These are phyloP conservation scores for Pulveroboletus sp. DNA, from an alignment of 768 basidiomycete species.

Conservation along the genomic window DNA sequence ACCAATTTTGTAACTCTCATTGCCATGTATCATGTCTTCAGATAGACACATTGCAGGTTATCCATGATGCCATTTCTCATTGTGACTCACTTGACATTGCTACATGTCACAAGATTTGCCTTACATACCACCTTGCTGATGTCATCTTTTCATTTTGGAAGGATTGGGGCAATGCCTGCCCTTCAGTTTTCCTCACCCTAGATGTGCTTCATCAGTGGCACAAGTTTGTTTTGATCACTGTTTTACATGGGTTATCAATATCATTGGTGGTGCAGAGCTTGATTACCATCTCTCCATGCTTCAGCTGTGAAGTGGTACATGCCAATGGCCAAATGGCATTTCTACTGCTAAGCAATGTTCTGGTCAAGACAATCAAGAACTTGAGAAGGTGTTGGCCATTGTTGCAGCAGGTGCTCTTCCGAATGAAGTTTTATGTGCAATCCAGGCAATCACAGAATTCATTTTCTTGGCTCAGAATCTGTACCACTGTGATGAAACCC, in stretches of 20 bases:
- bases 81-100: too few species aligned
- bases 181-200: constrained; percentile 20
- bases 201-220: constrained; percentile 29
- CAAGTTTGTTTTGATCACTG: constrained; percentile 26
- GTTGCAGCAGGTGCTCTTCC: neutral
- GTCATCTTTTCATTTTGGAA: constrained; percentile 33
- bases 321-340: constrained; percentile 2
- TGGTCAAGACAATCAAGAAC: constrained; percentile 1
- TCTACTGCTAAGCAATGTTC: constrained; percentile 4
- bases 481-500: neutral
- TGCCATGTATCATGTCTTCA: too few species aligned
- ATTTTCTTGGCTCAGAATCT: too few species aligned
- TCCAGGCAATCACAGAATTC: too few species aligned
- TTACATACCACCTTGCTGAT: constrained; percentile 10
- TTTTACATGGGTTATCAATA: constrained; percentile 3
- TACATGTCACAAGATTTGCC: too few species aligned
- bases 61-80: too few species aligned
- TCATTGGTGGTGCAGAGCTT: constrained; percentile 22
- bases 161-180: constrained; percentile 22
- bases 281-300: constrained; percentile 25
- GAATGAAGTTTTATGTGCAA: too few species aligned
- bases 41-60: too few species aligned
- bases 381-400: constrained; percentile 4
- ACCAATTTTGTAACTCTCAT: constrained; percentile 19
- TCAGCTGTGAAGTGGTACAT: constrained; percentile 9